Conservation (phyloP, 805 yeast species). For the Brettanomyces nanus region DNA sequence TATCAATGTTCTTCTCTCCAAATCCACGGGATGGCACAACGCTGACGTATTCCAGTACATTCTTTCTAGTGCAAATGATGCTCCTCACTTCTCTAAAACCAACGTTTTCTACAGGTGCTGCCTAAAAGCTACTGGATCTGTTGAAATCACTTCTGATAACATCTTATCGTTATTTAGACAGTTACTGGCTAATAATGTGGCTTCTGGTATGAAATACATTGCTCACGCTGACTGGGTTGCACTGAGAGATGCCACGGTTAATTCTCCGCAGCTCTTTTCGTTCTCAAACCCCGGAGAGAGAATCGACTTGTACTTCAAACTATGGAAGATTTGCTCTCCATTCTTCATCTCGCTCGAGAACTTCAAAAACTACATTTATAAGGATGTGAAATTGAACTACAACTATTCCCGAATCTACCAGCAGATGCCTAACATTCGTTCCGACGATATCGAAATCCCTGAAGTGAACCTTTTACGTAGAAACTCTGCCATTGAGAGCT, state of each 20-base stretch:
- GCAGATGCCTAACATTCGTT: slow-evolving; percentile 29
- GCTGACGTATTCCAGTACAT: slow-evolving; percentile 57
- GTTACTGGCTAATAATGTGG: slow-evolving; percentile 35
- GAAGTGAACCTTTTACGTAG: slow-evolving; percentile 28
- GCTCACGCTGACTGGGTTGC: slow-evolving; percentile 86
- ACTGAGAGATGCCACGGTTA: slow-evolving; percentile 65
- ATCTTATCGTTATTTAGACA: slow-evolving; percentile 34
- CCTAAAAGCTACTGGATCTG: slow-evolving; percentile 63
- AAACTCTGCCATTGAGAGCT: slow-evolving; percentile 23
- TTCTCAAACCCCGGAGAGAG: slow-evolving; percentile 32
- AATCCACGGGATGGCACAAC: slow-evolving; percentile 60
- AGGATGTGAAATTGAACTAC: slow-evolving; percentile 36
- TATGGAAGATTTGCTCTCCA: slow-evolving; percentile 42
- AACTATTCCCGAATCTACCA: slow-evolving; percentile 31
- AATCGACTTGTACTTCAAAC: slow-evolving; percentile 43
- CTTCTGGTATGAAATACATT: slow-evolving; percentile 48
- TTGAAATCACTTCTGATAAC: slow-evolving; percentile 44
- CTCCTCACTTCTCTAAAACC: slow-evolving; percentile 51
- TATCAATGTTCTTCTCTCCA: slow-evolving; percentile 65
- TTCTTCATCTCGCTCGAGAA: slow-evolving; percentile 41
- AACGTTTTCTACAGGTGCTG: slow-evolving; percentile 66
- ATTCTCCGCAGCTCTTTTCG: slow-evolving; percentile 28
- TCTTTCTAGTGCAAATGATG: slow-evolving; percentile 47
- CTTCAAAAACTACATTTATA: slow-evolving; percentile 36
- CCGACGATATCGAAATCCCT: slow-evolving; percentile 32